A percentile compares a stretch with the other conserved stretches of the same genome.
Conservation (phyloP, 257 asterid species). For the Scutellaria barbata region DNA sequence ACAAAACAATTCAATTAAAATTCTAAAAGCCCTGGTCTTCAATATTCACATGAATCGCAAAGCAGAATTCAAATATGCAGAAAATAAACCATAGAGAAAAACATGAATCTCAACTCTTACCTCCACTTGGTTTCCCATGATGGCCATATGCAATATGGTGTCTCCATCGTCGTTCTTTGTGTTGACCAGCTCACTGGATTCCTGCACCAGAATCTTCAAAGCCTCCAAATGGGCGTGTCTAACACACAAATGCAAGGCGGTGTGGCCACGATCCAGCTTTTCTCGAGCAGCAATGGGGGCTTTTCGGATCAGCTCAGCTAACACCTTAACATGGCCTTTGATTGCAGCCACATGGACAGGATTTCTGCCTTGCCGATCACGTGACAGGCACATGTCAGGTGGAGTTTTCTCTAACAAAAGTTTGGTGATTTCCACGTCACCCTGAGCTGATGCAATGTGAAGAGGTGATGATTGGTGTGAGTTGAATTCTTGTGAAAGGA, state of each 20-base stretch:
- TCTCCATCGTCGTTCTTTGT: constrained; percentile 48
- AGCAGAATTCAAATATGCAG: neutral
- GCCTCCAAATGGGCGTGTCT: constrained; percentile 40
- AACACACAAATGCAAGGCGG: constrained; percentile 53
- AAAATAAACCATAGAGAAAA: neutral
- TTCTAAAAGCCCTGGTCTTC: too few relatives aligned
- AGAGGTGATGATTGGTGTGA: constrained; percentile 48
- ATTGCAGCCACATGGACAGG: constrained; percentile 63
- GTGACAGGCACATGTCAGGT: constrained; percentile 48
- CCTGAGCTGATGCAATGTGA: constrained; percentile 52
- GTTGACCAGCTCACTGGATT: constrained; percentile 29
- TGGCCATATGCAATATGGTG: constrained; percentile 48
- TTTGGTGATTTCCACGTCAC: constrained; percentile 38
- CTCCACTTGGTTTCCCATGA: constrained; percentile 39
- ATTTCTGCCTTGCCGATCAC: constrained; percentile 55
- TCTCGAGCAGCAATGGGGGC: constrained; percentile 47
- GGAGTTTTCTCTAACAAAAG: constrained; percentile 28
- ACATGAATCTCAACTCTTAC: constrained; percentile 29
- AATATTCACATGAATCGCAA: neutral
- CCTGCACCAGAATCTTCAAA: constrained; percentile 39
- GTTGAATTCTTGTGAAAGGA: constrained; percentile 43
- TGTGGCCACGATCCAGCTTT: constrained; percentile 40
- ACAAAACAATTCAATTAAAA: too few relatives aligned
- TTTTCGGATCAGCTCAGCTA: constrained; percentile 31
- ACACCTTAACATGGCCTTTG: constrained; percentile 43